These are phyloP conservation scores for Cryptosporidium parvum DNA, from an alignment of 169 alveolate species.

Conservation along the genomic window DNA sequence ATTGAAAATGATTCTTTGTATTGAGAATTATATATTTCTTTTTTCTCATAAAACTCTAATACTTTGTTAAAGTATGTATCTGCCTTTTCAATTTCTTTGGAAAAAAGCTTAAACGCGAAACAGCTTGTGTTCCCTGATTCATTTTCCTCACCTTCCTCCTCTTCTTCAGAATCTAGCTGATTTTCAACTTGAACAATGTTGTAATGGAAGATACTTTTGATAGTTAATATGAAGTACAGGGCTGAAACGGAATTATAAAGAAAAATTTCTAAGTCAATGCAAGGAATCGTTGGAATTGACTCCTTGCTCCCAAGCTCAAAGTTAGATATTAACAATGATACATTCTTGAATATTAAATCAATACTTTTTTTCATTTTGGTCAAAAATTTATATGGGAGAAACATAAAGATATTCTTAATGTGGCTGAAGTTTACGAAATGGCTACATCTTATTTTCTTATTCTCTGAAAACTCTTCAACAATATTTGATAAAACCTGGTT, in stretches of 20 bases:
- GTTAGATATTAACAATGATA: constrained; percentile 13
- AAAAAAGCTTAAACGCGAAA: constrained; percentile 10
- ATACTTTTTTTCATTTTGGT: constrained; percentile 18
- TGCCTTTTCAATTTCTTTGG: neutral
- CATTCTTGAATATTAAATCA: constrained; percentile 17
- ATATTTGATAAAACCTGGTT: constrained; percentile 1
- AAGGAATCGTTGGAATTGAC: neutral
- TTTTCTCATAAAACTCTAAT: constrained; percentile 20
- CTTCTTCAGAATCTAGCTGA: neutral
- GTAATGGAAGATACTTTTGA: constrained; percentile 23
- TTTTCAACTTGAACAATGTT: constrained; percentile 16
- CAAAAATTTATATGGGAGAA: constrained; percentile 11
- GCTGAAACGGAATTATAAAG: constrained; percentile 6
- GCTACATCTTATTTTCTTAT: neutral
- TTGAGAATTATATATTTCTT: constrained; percentile 5
- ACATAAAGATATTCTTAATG: constrained; percentile 20
- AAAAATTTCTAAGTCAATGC: constrained; percentile 23
- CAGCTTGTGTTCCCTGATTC: neutral
- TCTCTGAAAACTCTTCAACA: neutral
- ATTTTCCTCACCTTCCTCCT: constrained; percentile 21
- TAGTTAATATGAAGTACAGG: constrained; percentile 25
- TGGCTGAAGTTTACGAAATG: constrained; percentile 14
- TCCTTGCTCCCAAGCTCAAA: constrained; percentile 5
- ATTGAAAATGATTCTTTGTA: constrained; percentile 36
- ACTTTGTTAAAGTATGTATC: constrained; percentile 8